phyloP scores from a whole-genome alignment of 2,329 filamentous ascomycete genomes.

The Cladosporium phlei region DNA sequence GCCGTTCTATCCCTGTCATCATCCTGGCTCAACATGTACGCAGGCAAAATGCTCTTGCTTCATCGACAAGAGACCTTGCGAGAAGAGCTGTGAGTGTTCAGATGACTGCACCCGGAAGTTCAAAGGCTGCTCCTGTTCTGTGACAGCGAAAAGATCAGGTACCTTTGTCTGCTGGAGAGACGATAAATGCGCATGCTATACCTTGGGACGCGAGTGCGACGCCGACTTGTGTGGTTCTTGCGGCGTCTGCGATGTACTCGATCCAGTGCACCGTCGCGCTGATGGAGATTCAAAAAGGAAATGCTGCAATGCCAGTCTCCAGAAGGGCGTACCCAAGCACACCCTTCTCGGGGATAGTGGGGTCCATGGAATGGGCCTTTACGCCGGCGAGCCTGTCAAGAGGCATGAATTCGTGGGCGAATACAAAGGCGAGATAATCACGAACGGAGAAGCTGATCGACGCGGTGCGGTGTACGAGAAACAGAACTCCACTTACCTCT shows the following conservation, averaged over 20 bases:
- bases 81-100: slow-evolving; percentile 67
- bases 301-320: slow-evolving; percentile 69
- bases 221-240: slow-evolving; percentile 68
- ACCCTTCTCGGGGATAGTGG: slow-evolving; percentile 67
- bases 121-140: slow-evolving; percentile 38
- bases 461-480: slow-evolving; percentile 61
- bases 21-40: slow-evolving; percentile 61
- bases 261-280: slow-evolving; percentile 62
- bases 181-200: slow-evolving; percentile 60
- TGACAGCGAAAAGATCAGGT: not conserved
- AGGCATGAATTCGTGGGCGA: slow-evolving; percentile 73
- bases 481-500: slow-evolving; percentile 60
- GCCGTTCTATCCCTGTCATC: slow-evolving; percentile 61
- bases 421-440: slow-evolving; percentile 74
- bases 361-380: slow-evolving; percentile 72
- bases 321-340: slow-evolving; percentile 61
- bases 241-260: slow-evolving; percentile 63
- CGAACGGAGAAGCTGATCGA: slow-evolving; percentile 63
- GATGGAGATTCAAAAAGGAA: slow-evolving; percentile 44
- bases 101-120: slow-evolving; percentile 51
- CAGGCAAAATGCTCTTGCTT: slow-evolving; percentile 60
- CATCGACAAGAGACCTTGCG: slow-evolving; percentile 59
- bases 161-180: slow-evolving; percentile 36
- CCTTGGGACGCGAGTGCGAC: slow-evolving; percentile 74
- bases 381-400: slow-evolving; percentile 62